Conservation (phyloP, 257 asterid species). For the Lantana camara region DNA sequence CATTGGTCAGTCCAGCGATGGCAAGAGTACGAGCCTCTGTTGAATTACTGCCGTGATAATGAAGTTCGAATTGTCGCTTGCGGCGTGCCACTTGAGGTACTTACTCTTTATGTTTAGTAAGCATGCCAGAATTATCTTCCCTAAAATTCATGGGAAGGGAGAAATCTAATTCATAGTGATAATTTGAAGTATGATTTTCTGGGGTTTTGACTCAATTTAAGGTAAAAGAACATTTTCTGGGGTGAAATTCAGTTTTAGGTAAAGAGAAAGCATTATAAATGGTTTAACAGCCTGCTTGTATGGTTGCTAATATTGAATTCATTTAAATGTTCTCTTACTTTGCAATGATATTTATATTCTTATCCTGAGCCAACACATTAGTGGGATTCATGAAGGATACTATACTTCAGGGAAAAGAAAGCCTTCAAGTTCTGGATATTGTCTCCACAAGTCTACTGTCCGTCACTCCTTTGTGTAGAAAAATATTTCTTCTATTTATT, state of each 20-base stretch:
- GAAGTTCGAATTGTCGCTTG: slow-evolving; percentile 78
- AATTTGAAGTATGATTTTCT: too few relatives aligned
- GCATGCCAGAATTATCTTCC: slow-evolving; percentile 1
- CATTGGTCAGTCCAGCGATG: slow-evolving; percentile 82
- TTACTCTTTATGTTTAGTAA: background rate
- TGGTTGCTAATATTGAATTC: background rate
- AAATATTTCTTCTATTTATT: background rate
- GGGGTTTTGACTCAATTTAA: too few relatives aligned
- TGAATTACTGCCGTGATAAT: slow-evolving; percentile 73
- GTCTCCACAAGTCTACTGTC: slow-evolving; percentile 6
- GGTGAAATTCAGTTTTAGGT: background rate
- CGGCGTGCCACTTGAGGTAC: slow-evolving; percentile 93
- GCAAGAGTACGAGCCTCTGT: slow-evolving; percentile 90
- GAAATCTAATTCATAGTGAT: too few relatives aligned
- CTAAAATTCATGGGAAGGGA: too few relatives aligned
- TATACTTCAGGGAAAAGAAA: slow-evolving; percentile 2
- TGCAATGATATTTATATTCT: background rate
- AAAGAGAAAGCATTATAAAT: background rate
- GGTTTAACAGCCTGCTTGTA: background rate
- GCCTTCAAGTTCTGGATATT: slow-evolving; percentile 12
- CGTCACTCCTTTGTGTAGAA: background rate
- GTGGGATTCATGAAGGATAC: slow-evolving; percentile 6
- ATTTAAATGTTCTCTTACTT: background rate
- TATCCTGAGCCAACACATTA: slow-evolving; percentile 12
- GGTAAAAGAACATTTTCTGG: too few relatives aligned